Evolutionary conservation across 495 filamentous ascomycete genomes (phyloP), one percentile per base, ranked within the genome.

Genomic region (Tricharina praecox): DNA sequence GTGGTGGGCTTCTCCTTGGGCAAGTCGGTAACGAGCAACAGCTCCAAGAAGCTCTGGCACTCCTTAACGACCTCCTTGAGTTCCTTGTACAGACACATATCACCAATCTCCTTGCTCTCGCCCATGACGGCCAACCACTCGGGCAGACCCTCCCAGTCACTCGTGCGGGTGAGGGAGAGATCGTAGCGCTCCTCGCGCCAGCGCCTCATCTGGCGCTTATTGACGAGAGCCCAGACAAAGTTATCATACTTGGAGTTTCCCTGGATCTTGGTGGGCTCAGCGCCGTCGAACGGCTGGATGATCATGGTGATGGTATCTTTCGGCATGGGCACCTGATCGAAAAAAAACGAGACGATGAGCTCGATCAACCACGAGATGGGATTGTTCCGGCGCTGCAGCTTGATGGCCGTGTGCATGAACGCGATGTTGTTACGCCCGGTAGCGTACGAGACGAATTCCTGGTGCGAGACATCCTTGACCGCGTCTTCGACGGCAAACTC

Each of bases 21-120:
- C 62, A 95, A 86, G 61, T 97, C 90, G 21, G 78, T 79, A 42
- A 95, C 70, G 54, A 97, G 84, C 48, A 96, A 64, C 53, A 82
- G 88, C 62, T 97, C 82, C 48, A 97, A 75, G 18, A 72, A 65
- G 50, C 90, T 80, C 24, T 45, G 43, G 4, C 86, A 84, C 46
- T 78, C 65, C 58, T 80, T 74, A 55, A 93, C 70, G 11, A 86
- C 86, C 47, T 81, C 72, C 59, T 85, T 74, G 39, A 97, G 68
- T 52, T 94, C 86, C 23, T 81, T 73, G 21, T 84, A 90, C 28
- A 96, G 70, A 33, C 96, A 63, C 10, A 74, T 68, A 13, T 95
- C 84, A n/a, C 86, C 93, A 53, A 97, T 76, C 64, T 95, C 92
- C 21, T 86, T 85, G 61, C 78, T 93, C 71, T 97, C 90, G 51